Evolutionary conservation across 352 stramenopile genomes (phyloP).

Genomic region (Phytopythium helicoides): DNA sequence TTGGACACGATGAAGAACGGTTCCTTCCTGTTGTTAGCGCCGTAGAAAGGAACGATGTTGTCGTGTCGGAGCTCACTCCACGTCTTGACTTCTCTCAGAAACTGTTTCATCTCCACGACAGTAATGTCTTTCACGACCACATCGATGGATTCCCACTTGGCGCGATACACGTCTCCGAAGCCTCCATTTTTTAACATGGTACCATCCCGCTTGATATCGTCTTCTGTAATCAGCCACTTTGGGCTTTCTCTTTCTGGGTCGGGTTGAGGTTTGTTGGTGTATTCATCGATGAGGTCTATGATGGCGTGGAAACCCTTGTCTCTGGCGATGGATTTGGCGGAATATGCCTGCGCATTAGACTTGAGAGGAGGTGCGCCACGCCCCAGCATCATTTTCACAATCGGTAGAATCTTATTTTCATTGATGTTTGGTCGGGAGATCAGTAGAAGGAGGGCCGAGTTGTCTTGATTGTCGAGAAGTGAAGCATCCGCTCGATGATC

Average conservation of each 20-base stretch:
- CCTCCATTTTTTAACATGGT: neutral
- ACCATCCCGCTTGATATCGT: neutral
- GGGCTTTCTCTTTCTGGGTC: neutral
- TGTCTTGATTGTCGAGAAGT: no score
- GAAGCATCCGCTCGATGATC: no score
- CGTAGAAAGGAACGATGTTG: constrained; percentile 7
- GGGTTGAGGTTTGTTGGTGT: no score
- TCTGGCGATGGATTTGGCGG: no score
- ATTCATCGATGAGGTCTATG: no score
- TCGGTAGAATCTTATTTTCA: no score
- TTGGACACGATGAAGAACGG: constrained; percentile 9
- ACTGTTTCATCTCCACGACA: neutral
- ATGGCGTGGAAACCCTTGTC: no score
- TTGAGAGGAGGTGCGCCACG: no score
- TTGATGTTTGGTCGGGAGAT: no score
- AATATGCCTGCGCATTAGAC: no score
- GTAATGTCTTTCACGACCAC: constrained; percentile 6
- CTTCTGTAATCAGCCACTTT: neutral
- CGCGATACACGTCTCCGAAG: constrained; percentile 3
- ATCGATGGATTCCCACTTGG: neutral
- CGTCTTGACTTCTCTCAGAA: constrained; percentile 2
- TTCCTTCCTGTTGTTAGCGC: constrained; percentile 3
- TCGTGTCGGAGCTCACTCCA: constrained; percentile 2
- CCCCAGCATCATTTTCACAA: no score
- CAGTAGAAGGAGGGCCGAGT: no score